Evolutionary conservation across 1,284 basidiomycete genomes (phyloP), one percentile per base, ranked within the genome.

Genomic region (Apiotrichum brassicae): DNA sequence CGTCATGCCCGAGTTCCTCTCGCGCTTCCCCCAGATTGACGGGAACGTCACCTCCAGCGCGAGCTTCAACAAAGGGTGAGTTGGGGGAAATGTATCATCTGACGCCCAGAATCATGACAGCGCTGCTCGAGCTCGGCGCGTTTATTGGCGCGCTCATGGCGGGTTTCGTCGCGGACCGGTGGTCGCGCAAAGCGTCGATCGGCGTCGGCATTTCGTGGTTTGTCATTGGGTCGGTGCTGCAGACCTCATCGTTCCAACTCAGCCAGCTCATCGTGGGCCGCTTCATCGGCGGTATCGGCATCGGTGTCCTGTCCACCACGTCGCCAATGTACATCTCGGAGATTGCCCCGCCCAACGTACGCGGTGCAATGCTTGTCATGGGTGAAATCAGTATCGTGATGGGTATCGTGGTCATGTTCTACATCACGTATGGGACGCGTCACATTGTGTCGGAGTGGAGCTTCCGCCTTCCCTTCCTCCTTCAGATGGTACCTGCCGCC

Each of bases 331-430:
- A 86, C 77, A 88, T 89, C 62, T 79, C 81, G 38, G 81, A 83
- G 68, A 78, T 88, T 38, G 83, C 85, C 1, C 85, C 86, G 19
- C 84, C 86, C 2, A 86, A 88, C 71, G 84, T 90, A 20, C 81
- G 87, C 57, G 87, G 87, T 8, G 84, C 83, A 60, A 76, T 89
- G 32, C 86, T 89, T 37, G 85, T 85, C 3, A 78, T 90, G 13
- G 86, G 89, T 65, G 87, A 89, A 63, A 76, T 88, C 12, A 82
- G 84, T 4, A 88, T 88, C 64, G 84, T 84, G 1, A 84, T 84
- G 59, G 82, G 65, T 55, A 69, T 68, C 41, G 49, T 68, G 18
- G 20, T 56, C 26, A 49, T 48, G 2, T 86, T 84, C 75, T 86
- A 84, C 83, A 84, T 85, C 28, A 14, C 28, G 8, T 30, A 30